These are phyloP conservation scores for Tolypocladium ovalisporum DNA, from an alignment of 2,329 filamentous ascomycete genomes.

Conservation along the genomic window DNA sequence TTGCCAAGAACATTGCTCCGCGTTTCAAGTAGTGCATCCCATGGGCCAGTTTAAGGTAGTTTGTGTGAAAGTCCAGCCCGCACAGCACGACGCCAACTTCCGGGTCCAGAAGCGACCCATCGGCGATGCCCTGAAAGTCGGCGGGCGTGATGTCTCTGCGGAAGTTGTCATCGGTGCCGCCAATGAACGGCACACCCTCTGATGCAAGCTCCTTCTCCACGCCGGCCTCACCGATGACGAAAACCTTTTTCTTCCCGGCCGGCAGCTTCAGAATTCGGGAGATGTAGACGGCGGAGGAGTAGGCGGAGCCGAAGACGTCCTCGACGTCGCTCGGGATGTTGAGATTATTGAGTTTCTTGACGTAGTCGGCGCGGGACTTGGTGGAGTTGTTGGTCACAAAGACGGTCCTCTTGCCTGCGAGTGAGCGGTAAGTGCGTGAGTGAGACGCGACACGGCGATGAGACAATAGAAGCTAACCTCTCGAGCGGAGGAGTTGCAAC, in stretches of 20 bases:
- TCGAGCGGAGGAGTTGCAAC: slow-evolving; percentile 67
- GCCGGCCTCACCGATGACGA: slow-evolving; percentile 80
- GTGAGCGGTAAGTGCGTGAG: too few species aligned
- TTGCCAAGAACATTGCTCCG: slow-evolving; percentile 81
- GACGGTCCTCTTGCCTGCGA: slow-evolving; percentile 72
- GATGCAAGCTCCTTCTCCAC: slow-evolving; percentile 80
- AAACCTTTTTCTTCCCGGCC: slow-evolving; percentile 79
- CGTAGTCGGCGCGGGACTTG: slow-evolving; percentile 86
- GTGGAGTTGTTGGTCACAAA: slow-evolving; percentile 99
- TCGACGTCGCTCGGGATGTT: slow-evolving; percentile 72
- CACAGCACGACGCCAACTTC: slow-evolving; percentile 84
- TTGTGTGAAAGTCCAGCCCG: slow-evolving; percentile 88
- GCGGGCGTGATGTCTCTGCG: slow-evolving; percentile 68
- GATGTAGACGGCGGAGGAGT: slow-evolving; percentile 93
- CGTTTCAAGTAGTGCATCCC: slow-evolving; percentile 77
- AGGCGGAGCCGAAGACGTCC: slow-evolving; percentile 92
- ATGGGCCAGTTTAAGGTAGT: slow-evolving; percentile 82
- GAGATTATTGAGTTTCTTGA: slow-evolving; percentile 75
- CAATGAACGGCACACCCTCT: slow-evolving; percentile 70
- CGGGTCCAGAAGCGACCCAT: slow-evolving; percentile 66
- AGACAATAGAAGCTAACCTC: slow-evolving; percentile 43
- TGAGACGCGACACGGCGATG: background rate
- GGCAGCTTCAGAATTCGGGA: slow-evolving; percentile 78
- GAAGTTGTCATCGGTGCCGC: slow-evolving; percentile 72
- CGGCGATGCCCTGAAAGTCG: slow-evolving; percentile 71